Conservation (phyloP, 108 stramenopile genomes). For the Epithemia pelagica region DNA sequence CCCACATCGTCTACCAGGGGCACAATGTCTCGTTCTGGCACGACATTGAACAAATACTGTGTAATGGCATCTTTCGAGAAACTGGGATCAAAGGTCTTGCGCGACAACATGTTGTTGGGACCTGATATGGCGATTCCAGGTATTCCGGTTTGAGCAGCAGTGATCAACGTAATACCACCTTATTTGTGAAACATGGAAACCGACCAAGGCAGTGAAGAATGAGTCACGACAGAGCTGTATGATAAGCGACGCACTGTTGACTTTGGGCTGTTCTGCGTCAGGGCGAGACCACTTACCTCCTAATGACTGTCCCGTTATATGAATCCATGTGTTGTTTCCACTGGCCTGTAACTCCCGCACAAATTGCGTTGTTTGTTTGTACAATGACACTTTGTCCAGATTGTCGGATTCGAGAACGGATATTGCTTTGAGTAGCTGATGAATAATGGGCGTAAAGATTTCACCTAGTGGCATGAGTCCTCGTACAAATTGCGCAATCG, state of each 20-base stretch:
- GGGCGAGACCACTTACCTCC: too few relatives aligned
- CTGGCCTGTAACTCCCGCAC: constrained; percentile 5
- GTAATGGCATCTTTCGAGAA: constrained; percentile 42
- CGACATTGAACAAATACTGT: constrained; percentile 57
- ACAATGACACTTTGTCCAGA: constrained; percentile 36
- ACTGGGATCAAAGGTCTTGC: constrained; percentile 33
- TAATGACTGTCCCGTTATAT: constrained; percentile 20
- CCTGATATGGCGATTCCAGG: constrained; percentile 62
- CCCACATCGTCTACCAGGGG: constrained; percentile 53
- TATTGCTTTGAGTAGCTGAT: constrained; percentile 8
- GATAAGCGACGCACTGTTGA: too few relatives aligned
- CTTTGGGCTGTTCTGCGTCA: too few relatives aligned
- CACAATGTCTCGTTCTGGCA: constrained; percentile 60
- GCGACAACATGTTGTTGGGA: constrained; percentile 46
- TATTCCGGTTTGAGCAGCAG: constrained; percentile 60
- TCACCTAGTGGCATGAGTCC: constrained; percentile 46
- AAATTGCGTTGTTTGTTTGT: constrained; percentile 30
- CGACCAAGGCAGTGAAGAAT: too few relatives aligned
- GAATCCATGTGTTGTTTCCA: not conserved
- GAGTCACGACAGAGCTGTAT: too few relatives aligned
- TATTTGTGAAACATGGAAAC: constrained; percentile 10
- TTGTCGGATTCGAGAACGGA: not conserved
- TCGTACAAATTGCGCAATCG: constrained; percentile 47
- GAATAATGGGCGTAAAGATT: constrained; percentile 29
- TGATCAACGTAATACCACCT: constrained; percentile 72